phyloP scores from a whole-genome alignment of 2,329 filamentous ascomycete genomes.

The Fusarium torreyae region DNA sequence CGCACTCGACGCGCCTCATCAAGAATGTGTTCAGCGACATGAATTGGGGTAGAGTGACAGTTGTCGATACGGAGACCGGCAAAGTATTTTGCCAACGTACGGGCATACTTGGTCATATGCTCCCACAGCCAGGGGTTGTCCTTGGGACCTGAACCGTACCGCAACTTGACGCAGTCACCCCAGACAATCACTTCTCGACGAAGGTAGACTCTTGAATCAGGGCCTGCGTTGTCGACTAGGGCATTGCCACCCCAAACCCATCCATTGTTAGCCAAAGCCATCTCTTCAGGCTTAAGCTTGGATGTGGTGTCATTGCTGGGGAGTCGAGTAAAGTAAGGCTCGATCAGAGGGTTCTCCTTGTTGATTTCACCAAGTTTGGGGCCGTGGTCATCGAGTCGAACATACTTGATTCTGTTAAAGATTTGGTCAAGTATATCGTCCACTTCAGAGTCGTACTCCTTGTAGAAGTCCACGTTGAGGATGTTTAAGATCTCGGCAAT shows the following conservation, averaged over 20 bases:
- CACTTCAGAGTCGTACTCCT: slow-evolving; percentile 90
- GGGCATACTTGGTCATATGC: slow-evolving; percentile 93
- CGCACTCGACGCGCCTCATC: slow-evolving; percentile 92
- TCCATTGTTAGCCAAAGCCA: slow-evolving; percentile 93
- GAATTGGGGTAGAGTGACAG: slow-evolving; percentile 94
- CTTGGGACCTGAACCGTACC: slow-evolving; percentile 84
- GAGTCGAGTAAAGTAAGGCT: slow-evolving; percentile 94
- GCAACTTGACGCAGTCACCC: slow-evolving; percentile 98
- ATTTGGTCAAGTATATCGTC: slow-evolving; percentile 90
- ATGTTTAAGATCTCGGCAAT: slow-evolving; percentile 80
- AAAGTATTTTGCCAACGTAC: slow-evolving; percentile 94
- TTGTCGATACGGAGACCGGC: slow-evolving; percentile 97
- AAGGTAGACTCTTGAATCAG: slow-evolving; percentile 92
- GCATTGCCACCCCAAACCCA: slow-evolving; percentile 99
- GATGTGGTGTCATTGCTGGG: slow-evolving; percentile 83
- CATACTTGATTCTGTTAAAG: slow-evolving; percentile 95
- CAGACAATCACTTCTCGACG: slow-evolving; percentile 96
- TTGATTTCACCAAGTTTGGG: slow-evolving; percentile 88
- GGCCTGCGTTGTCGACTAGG: slow-evolving; percentile 92
- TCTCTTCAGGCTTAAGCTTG: slow-evolving; percentile 80
- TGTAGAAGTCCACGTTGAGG: slow-evolving; percentile 89
- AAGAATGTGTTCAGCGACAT: slow-evolving; percentile 94
- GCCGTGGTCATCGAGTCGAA: slow-evolving; percentile 91
- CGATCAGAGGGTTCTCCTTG: slow-evolving; percentile 84
- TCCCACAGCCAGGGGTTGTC: slow-evolving; percentile 97